Base-by-base conservation (phyloP, 371 early-diverging fungal genomes). In the Lichtheimia corymbifera region DNA sequence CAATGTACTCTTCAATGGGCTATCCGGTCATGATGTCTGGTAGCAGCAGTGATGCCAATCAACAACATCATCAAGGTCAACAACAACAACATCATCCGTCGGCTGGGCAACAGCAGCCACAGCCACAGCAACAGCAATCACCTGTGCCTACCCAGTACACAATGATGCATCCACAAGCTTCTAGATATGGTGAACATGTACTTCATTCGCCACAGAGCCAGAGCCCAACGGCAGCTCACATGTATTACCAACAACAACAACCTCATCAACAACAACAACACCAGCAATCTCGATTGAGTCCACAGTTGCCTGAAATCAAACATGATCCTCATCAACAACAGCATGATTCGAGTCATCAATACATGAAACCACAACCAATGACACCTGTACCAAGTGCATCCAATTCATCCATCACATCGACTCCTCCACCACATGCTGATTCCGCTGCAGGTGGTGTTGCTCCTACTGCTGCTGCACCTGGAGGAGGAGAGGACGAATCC, bases 341-440 rank as follows among this genome's bases (percentile, higher is more conserved):
- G 59, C 28, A 47, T n/a, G 22, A 22, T 22, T 22, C n/a, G 18
- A 22, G 22, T 47, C 47, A 43, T 43, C 12, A 47, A 5, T 47
- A 18, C 12, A 47, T 47, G 47, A 47, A 47, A 11, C 35, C 35
- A 35, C 18, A n/a, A 47, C 47, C 73, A 0, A 66, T 71, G 63
- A 71, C 79, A 43, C 80, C 80, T 44, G 66, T 68, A 14, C 73
- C 80, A 51, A 77, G 77, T 53, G 66, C 78, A 62, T 72, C 77
- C 20, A 75, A 70, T 49, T 76, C 76, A 15, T 70, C 80, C 50
- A 67, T 55, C 43, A 58, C 65, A n/a, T 64, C 65, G 11, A 65
- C 65, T 15, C 63, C 78, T 44, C 72, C 78, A 25, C 35, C 35
- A 35, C 35, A 35, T 35, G 71, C 73, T 42, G 78, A 77, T 27